Percentiles rank a stretch among this genome's conserved stretches.
Evolutionary conservation across 2,329 filamentous ascomycete species (phyloP).

Genomic region (Leptodontidium sp.): DNA sequence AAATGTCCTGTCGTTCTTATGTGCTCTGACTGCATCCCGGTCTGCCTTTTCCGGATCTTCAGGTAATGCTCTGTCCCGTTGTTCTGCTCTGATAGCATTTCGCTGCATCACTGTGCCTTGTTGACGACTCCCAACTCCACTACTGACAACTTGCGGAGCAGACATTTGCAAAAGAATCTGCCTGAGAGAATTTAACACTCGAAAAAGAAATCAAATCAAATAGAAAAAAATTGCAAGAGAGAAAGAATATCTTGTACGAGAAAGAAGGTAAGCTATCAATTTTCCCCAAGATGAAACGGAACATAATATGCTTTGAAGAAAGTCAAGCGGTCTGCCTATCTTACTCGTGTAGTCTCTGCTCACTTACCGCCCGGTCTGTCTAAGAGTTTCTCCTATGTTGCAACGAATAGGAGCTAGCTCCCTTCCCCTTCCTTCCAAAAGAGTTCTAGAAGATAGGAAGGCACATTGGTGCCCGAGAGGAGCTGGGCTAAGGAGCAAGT

Average conservation of each 20-base stretch:
- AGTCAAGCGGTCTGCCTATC: slow-evolving; percentile 1
- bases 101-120: not conserved
- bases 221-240: not conserved
- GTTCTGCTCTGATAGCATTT: slow-evolving; percentile 2
- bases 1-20: not conserved
- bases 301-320: slow-evolving; percentile 11
- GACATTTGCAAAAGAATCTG: slow-evolving; percentile 9
- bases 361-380: not conserved
- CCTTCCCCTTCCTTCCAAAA: not conserved
- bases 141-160: slow-evolving; percentile 12
- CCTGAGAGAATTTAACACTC: not conserved
- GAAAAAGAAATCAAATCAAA: not conserved
- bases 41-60: not conserved
- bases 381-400: not conserved
- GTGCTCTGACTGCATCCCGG: not conserved
- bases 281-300: slow-evolving; percentile 7
- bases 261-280: not conserved
- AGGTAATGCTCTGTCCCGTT: slow-evolving; percentile 5
- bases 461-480: slow-evolving; percentile 10
- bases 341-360: slow-evolving; percentile 13
- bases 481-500: not conserved
- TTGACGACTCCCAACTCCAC: slow-evolving; percentile 2
- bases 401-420: not conserved
- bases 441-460: not conserved
- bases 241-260: not conserved